A percentile compares a stretch with the other conserved stretches of the same genome.
These are phyloP conservation scores for Citrus medica DNA, from an alignment of 345 rosid species.

Conservation along the genomic window DNA sequence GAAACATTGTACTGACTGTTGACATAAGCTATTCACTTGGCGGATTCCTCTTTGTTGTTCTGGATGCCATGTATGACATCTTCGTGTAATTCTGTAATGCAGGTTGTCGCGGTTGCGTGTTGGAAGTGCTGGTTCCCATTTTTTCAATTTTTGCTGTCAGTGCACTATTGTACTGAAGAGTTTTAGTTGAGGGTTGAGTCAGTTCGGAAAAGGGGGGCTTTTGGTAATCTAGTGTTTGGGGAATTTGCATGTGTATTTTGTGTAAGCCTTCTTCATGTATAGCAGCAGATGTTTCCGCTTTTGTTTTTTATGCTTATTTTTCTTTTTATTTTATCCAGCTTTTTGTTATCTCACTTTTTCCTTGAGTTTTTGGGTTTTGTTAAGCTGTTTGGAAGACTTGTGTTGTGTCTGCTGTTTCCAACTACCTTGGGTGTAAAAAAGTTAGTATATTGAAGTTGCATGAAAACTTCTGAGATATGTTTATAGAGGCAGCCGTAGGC, in stretches of 20 bases:
- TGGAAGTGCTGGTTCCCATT: slow-evolving; percentile 48
- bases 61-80: background rate
- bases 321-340: background rate
- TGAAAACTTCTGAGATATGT: background rate
- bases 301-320: background rate
- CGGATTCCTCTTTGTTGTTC: background rate
- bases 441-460: background rate
- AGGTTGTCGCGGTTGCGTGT: slow-evolving; percentile 48
- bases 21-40: background rate
- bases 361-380: background rate
- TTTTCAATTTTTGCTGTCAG: slow-evolving; percentile 62
- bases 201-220: slow-evolving; percentile 22
- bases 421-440: background rate
- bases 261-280: slow-evolving; percentile 35
- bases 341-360: background rate
- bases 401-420: background rate
- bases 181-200: slow-evolving; percentile 18
- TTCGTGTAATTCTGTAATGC: slow-evolving; percentile 22
- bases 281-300: slow-evolving; percentile 25
- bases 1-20: background rate
- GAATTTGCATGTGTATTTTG: slow-evolving; percentile 33
- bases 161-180: slow-evolving; percentile 45
- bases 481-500: background rate
- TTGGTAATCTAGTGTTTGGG: slow-evolving; percentile 25
- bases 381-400: background rate